Evolutionary conservation across 2,329 filamentous ascomycete species (phyloP).

Genomic region (Trichoderma breve): DNA sequence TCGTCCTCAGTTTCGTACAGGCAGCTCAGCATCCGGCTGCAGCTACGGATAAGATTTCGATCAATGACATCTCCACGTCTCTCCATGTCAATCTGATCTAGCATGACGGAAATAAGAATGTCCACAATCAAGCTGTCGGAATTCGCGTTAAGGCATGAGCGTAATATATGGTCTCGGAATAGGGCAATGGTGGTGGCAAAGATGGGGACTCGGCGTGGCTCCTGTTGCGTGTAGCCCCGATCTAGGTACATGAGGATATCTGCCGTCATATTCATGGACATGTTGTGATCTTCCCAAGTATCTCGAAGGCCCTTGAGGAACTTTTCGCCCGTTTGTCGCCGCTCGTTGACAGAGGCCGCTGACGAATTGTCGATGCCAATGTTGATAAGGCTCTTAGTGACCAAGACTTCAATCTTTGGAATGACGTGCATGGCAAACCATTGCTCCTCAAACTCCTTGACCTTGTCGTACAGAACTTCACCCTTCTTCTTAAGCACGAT

Average conservation of each 20-base stretch:
- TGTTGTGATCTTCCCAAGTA: slow-evolving; percentile 85
- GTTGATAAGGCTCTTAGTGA: slow-evolving; percentile 64
- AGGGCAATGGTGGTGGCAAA: slow-evolving; percentile 82
- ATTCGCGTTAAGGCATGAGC: slow-evolving; percentile 51
- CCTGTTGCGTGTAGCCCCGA: slow-evolving; percentile 69
- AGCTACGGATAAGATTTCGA: slow-evolving; percentile 75
- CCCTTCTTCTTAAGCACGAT: slow-evolving; percentile 89
- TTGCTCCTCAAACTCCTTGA: slow-evolving; percentile 75
- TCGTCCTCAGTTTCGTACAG: slow-evolving; percentile 82
- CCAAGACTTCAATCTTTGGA: slow-evolving; percentile 65
- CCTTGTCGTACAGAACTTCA: slow-evolving; percentile 73
- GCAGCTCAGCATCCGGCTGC: slow-evolving; percentile 83
- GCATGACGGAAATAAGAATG: slow-evolving; percentile 75
- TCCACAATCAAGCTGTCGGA: slow-evolving; percentile 60
- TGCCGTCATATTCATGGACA: slow-evolving; percentile 93
- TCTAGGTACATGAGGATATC: slow-evolving; percentile 99
- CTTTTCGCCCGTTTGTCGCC: slow-evolving; percentile 74
- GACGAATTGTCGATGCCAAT: slow-evolving; percentile 56
- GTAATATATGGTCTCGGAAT: slow-evolving; percentile 83
- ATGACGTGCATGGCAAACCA: slow-evolving; percentile 79
- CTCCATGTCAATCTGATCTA: slow-evolving; percentile 92
- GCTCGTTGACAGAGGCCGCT: slow-evolving; percentile 70
- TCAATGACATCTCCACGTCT: slow-evolving; percentile 87
- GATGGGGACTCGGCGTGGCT: slow-evolving; percentile 70
- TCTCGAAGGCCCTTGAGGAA: slow-evolving; percentile 75